phyloP scores from a whole-genome alignment of 2,329 filamentous ascomycete species.

The Cercospora berteroae region DNA sequence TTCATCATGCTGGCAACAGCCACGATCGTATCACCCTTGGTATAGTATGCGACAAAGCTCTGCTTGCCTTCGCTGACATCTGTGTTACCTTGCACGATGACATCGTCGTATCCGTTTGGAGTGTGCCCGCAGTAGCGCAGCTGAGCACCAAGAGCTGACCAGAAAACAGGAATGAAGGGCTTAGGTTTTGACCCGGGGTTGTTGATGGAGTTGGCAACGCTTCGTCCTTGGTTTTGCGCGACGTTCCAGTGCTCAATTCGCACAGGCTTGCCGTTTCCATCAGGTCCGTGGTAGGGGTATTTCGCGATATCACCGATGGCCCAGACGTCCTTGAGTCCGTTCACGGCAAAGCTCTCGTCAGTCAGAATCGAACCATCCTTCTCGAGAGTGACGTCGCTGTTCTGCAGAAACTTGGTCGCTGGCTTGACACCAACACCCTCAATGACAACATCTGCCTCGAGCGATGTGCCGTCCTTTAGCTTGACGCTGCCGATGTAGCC shows the following conservation, averaged over 20 bases:
- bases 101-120: conserved; percentile 75
- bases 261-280: conserved; percentile 67
- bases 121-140: conserved; percentile 93
- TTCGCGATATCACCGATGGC: conserved; percentile 94
- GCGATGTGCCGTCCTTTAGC: conserved; percentile 79
- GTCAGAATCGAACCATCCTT: conserved; percentile 82
- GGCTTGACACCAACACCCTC: conserved; percentile 87
- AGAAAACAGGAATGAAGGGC: conserved; percentile 90
- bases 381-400: conserved; percentile 70
- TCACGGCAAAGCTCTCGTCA: conserved; percentile 74
- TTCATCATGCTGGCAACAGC: conserved; percentile 88
- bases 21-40: conserved; percentile 79
- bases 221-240: conserved; percentile 85
- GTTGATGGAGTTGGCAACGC: conserved; percentile 74
- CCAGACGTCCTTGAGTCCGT: conserved; percentile 77
- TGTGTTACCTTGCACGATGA: conserved; percentile 74
- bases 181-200: conserved; percentile 61
- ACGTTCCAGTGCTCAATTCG: conserved; percentile 99
- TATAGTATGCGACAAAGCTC: conserved; percentile 88
- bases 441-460: conserved; percentile 86
- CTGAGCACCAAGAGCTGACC: conserved; percentile 88
- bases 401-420: conserved; percentile 75
- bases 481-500: conserved; percentile 75
- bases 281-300: conserved; percentile 90
- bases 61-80: conserved; percentile 58